Evolutionary conservation across 805 yeast species (phyloP), one percentile per base, ranked within the genome.

Genomic region (Naumovozyma baii): DNA sequence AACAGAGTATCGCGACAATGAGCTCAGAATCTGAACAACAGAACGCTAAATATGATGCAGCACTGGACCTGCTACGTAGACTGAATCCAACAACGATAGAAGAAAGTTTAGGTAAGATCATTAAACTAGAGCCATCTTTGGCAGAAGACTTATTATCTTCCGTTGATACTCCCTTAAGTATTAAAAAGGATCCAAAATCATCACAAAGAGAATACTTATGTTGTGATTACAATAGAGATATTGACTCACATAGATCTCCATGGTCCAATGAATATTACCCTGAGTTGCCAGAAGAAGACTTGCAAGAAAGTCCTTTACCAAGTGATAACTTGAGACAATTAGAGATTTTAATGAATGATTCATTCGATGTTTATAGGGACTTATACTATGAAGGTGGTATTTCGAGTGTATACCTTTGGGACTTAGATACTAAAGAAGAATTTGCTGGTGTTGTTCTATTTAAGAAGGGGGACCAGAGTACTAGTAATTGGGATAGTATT

Each of bases 161-260:
- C 0, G 87, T 90, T 10, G 98, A 90, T 62, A 79, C 81, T 38
- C 97, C 97, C 18, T 68, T 90, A 50, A 39, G 45, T 7, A 43
- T 57, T 10, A 44, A 47, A 19, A 49, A 44, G 19, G 64, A 59
- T 38, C 48, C 63, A 4, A 63, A 66, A 31, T 65, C 74, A 33
- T 44, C 57, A 1, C 48, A 55, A 20, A 82, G 82, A 61, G 73
- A 72, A 42, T 90, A 70, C 57, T 70, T 90, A 41, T 75, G 88
- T 38, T 90, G 97, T 63, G 98, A 90, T 60, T 90, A 90, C 60
- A 90, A 90, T 62, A 73, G 98, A 50, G 98, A 90, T 56, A 88
- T 94, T 5, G 97, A 90, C 62, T 79, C 88, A 16, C 83, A 73
- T 63, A 72, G 97, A 50, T 83, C 95, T 0, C 98, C 97, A 4